Base-by-base conservation (phyloP, 257 asterid species). In the Fraxinus cuspidata region DNA sequence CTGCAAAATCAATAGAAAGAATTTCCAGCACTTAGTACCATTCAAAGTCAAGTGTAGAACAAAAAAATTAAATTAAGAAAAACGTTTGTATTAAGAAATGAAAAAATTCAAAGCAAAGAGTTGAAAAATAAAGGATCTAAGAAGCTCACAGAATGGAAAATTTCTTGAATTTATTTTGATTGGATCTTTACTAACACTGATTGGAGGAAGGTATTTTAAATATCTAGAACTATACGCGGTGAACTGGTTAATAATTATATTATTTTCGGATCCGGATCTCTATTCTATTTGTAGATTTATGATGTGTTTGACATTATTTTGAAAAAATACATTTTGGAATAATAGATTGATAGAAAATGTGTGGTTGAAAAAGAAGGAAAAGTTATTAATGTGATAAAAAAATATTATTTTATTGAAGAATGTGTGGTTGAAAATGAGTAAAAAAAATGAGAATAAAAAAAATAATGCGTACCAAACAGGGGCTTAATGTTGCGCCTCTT, bases 161-260 rank as follows among this genome's bases (percentile, higher is more conserved):
- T n/a, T 66, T 49, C 63, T 18, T 49, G 66, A 40, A 47, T 37
- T 56, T 51, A 25, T 2, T 58, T 42, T 19, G 82, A 83, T 83
- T 84, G 82, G 82, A 80, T 73, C 68, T 80, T 77, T 73, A 74
- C 18, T 69, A 31, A 16, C 42, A 76, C 8, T 74, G 87, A 80
- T 74, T 82, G 84, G 79, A 40, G 7, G 77, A 83, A 77, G 58
- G 83, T 63, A 35, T 11, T 19, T 28, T 35, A 70, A 11, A 23
- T 10, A 10, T 31, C 35, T 19, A n/a, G 7, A 31, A 21, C 34
- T 56, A 12, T 7, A 51, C 77, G 37, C 77, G 35, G 56, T 23
- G 25, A n/a, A 40, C 72, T 63, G 78, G 19, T 63, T 25, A 25
- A 42, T 42, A 15, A 42, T 11, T 42, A 42, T 42, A 2, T 42